phyloP scores from a whole-genome alignment of 2,329 filamentous ascomycete species.

The Exophiala spinifera region DNA sequence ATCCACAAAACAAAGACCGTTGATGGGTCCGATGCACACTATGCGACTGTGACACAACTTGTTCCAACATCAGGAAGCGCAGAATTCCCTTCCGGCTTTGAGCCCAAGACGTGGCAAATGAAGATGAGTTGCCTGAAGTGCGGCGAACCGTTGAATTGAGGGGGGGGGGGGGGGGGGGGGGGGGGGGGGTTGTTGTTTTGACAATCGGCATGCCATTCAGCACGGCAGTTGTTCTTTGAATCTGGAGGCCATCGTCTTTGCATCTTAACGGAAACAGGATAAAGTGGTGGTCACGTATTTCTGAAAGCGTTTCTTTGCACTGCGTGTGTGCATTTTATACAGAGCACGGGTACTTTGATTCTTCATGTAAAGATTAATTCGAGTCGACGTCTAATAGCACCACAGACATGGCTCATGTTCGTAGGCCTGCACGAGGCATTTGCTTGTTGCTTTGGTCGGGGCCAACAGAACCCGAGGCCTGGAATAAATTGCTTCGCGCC shows the following conservation, averaged over 20 bases:
- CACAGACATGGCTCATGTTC: too few relatives aligned
- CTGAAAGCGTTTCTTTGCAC: not conserved
- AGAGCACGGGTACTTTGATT: not conserved
- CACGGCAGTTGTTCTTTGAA: not conserved
- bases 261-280: not conserved
- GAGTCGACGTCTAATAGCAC: not conserved
- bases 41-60: constrained; percentile 15
- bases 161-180: not conserved
- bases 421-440: too few relatives aligned
- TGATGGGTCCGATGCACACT: constrained; percentile 2
- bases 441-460: too few relatives aligned
- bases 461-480: too few relatives aligned
- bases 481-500: too few relatives aligned
- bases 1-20: constrained; percentile 7
- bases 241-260: not conserved
- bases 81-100: constrained; percentile 20
- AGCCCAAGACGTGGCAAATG: constrained; percentile 42
- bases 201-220: not conserved
- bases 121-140: constrained; percentile 39
- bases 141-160: constrained; percentile 27
- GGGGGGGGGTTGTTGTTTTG: not conserved
- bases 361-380: not conserved
- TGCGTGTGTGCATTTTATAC: not conserved
- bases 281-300: not conserved
- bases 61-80: constrained; percentile 15